Evolutionary conservation across 768 basidiomycete genomes (phyloP), one percentile per base, ranked within the genome.

Genomic region (Tephrocybe rancida): DNA sequence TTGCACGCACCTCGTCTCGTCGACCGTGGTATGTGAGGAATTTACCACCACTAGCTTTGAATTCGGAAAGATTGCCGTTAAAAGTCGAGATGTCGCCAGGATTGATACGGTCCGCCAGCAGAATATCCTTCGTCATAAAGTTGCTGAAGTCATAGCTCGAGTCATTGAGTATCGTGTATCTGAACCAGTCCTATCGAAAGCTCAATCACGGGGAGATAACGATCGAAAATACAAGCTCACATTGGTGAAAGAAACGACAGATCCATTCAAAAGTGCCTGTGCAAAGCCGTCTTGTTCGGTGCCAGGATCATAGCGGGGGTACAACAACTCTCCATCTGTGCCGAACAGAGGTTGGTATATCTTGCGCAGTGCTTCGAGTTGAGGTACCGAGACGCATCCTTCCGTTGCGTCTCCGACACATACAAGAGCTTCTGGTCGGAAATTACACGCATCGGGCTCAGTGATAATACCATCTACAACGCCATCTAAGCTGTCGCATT

Each of bases 21-120:
- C 51, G 58, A 3, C 58, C 58, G 18, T 59, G 58, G 21, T 50
- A 59, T n/a, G 58, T 53, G 22, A 59, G 21, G 27, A 59, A 53
- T 24, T 53, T 59, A 2, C 58, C 58, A 10, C 54, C 54, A 2
- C 44, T 50, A 5, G 32, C 34, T 25, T 52, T 24, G 42, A 59
- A 59, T 5, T 43, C 37, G 1, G 54, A 52, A 9, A 59, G 32
- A 24, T 55, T 30, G n/a, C 54, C 54, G 34, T n/a, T 42, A 30
- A 52, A 59, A 1, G 58, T 56, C 5, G 35, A 32, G 14, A 56
- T 55, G 16, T 48, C 48, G 19, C 51, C 54, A 18, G 55, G 55
- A 26, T 56, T 43, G n/a, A 50, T 49, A 14, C 26, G 21, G 18
- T 50, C 24, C 3, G 44, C 55, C 1, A 51, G 27, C 8, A n/a